Evolutionary conservation across 495 filamentous ascomycete species (phyloP), one percentile per base, ranked within the genome.

Genomic region (Aspergillus cristatus): DNA sequence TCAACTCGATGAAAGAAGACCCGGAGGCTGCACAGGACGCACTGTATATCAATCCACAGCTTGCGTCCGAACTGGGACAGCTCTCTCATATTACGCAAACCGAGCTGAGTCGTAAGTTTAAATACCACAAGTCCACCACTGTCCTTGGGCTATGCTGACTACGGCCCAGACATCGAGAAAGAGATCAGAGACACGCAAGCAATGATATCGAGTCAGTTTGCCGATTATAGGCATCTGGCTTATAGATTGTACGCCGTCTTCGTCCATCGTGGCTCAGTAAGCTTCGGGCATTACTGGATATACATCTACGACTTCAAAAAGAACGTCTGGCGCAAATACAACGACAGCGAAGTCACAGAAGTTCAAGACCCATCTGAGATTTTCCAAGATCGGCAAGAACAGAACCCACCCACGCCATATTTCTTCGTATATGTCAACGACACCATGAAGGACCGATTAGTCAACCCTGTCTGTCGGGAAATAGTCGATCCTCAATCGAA

Each of bases 181-280:
- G 54, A 68, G 12, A 68, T 81, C 32, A 60, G 65, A 33, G 53
- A 67, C 25, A 58, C 71, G 2, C 62, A 74, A 26, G 47, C 61
- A 7, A 58, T 68, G 41, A 74, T 82, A n/a, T 53, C 68, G n/a
- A 64, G 48, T 22, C 72, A 86, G 43, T 94, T 89, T 47, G 61
- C 55, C 3, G 68, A 70, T 38, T 62, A 35, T 32, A 67, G 63
- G 20, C 54, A 76, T 15, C 56, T 84, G 15, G 70, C 77, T 2
- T 99, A 96, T 56, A 76, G 73, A n/a, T 75, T 99, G 10, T 85
- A 93, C 40, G 84, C 91, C 0, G 82, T 96, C 14, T 90, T 97
- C 56, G 85, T 95, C 35, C 93, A 99, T 52, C 75, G 80, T 3
- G 93, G 76, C 6, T 71, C 66, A 28, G 75, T 70, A 2, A 63